Base-by-base conservation (phyloP, 2,329 filamentous ascomycete species). In the Fusarium nanum region DNA sequence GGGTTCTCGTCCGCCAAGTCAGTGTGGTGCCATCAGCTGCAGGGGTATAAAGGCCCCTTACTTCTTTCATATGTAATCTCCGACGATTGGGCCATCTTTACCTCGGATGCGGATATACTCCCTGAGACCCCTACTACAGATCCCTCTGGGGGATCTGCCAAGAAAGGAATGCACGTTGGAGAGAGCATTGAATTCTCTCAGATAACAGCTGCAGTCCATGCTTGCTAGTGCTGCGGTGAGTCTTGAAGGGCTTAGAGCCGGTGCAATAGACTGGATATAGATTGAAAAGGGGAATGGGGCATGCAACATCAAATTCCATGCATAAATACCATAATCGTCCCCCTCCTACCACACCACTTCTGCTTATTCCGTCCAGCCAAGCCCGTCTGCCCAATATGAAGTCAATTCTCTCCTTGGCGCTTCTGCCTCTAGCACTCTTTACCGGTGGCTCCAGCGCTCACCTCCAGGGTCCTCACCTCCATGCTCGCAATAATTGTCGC, bases 401-500 rank as follows among this genome's bases (percentile, higher is more conserved):
- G 59, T 44, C 68, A 55, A 44, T 62, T 14, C 12, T 70, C 11
- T 61, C 63, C 34, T 30, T 70, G 48, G 57, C 57, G 22, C 57
- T 64, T 40, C 22, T 73, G 48, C 56, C 72, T 54, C 34, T 75
- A 23, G 46, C 64, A 47, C 57, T 60, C 32, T n/a, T 57, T 23
- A 41, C 61, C 28, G 49, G 55, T 34, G 45, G 45, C 28, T 56
- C 57, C 55, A 28, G 34, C 48, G 58, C 54, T 32, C 40, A 42
- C 20, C 28, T 28, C 28, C 18, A n/a, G 4, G 16, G 8, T 40
- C 37, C 54, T 32, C 40, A 42, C 20, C 40, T 42, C 7, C 40
- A 20, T 18, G 22, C 56, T 34, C 25, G 14, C 56, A 18, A 63
- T 47, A 66, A 64, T 37, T 87, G 85, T 74, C 80, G 81, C 20